Evolutionary conservation across 2,329 filamentous ascomycete species (phyloP), one percentile per base, ranked within the genome.

Genomic region (Fusarium bulbicola): DNA sequence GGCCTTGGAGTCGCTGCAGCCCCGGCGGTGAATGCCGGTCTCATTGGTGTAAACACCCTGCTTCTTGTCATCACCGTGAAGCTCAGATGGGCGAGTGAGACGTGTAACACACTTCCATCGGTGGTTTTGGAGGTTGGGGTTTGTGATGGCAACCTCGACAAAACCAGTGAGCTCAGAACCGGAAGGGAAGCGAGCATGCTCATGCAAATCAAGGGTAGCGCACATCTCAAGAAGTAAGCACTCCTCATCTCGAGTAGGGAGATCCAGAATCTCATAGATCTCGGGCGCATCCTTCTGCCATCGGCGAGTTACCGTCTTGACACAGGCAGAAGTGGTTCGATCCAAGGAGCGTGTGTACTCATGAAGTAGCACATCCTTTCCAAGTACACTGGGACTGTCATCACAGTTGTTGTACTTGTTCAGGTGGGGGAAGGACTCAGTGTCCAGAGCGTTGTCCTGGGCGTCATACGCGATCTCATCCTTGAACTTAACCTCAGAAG

Each of bases 201-300:
- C 85, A 76, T 90, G 87, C 5, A 91, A 80, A 69, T 90, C 86
- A 12, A 92, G 84, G 2, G 88, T 88, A 9, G 88, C 85, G 68
- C 90, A 89, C 83, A 91, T 89, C 81, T 92, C 89, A 69, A 92
- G 82, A 40, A 91, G 86, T 66, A 89, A 88, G 42, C 86, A 86
- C 28, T 85, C 83, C 72, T 89, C 84, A 37, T 88, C 85, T 15
- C 85, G 82, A 5, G 83, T 80, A 15, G 85, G 82, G 5, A 84
- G 80, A 59, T 87, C 83, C 8, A 91, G 84, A 40, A 85, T 84
- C 56, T 87, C 84, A 71, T 86, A 84, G 67, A 92, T 85, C 58
- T 86, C 85, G 1, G 89, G 88, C 63, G 90, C 90, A 54, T 86
- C 85, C 59, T 85, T 84, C 69, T 89, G 86, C 90, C 90, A 92